Percentiles rank a stretch among this genome's conserved stretches.
Evolutionary conservation across 2,329 filamentous ascomycete genomes (phyloP).

Genomic region (Colletotrichum eleusines): DNA sequence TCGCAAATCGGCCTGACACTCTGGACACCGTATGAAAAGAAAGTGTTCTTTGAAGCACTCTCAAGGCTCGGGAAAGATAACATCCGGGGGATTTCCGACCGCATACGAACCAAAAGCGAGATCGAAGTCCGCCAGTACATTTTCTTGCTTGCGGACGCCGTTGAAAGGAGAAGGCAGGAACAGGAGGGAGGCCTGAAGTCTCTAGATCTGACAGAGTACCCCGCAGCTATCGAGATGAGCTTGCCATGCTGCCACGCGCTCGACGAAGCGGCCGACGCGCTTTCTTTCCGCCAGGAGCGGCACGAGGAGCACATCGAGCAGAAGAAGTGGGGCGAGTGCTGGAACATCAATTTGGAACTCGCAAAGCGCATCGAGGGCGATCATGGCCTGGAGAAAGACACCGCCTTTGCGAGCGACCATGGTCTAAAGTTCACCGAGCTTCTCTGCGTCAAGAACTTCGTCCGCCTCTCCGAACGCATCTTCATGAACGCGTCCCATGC

Average conservation of each 20-base stretch:
- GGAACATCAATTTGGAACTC: constrained; percentile 69
- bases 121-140: constrained; percentile 81
- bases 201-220: constrained; percentile 68
- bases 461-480: constrained; percentile 72
- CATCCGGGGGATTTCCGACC: constrained; percentile 69
- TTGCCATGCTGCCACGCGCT: constrained; percentile 73
- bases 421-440: constrained; percentile 65
- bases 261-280: constrained; percentile 74
- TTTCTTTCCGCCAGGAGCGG: constrained; percentile 73
- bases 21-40: constrained; percentile 82
- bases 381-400: constrained; percentile 33
- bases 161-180: constrained; percentile 54
- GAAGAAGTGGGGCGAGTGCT: constrained; percentile 71
- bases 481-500: constrained; percentile 80
- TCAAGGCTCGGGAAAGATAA: constrained; percentile 73
- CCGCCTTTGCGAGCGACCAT: constrained; percentile 33
- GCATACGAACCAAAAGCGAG: constrained; percentile 78
- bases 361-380: constrained; percentile 45
- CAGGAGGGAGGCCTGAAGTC: constrained; percentile 47
- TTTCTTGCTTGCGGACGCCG: constrained; percentile 66
- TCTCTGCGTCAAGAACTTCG: constrained; percentile 70
- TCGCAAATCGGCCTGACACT: constrained; percentile 75
- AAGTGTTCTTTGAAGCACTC: constrained; percentile 74
- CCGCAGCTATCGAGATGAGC: constrained; percentile 80
- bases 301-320: constrained; percentile 72